phyloP scores from a whole-genome alignment of 1,139 yeast species.

The Candida dubliniensis region DNA sequence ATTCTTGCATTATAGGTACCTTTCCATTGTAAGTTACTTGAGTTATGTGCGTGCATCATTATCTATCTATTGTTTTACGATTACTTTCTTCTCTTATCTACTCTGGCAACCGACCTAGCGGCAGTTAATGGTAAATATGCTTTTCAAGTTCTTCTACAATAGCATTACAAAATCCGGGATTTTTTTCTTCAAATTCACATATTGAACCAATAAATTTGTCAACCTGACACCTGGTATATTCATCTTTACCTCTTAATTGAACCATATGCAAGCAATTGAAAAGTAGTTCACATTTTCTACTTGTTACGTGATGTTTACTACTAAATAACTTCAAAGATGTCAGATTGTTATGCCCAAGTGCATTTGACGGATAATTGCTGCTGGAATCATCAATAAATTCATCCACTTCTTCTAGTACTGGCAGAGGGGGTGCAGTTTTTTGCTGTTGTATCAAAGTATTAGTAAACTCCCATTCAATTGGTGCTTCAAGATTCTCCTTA shows the following conservation, averaged over 20 bases:
- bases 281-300: conserved; percentile 15
- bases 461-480: conserved; percentile 13
- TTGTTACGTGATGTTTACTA: not conserved
- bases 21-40: too few species aligned
- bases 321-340: not conserved
- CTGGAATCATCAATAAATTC: not conserved
- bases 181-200: conserved; percentile 45
- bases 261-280: conserved; percentile 36
- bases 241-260: conserved; percentile 47
- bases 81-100: too few species aligned
- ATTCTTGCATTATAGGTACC: too few species aligned
- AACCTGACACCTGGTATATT: conserved; percentile 47
- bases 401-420: not conserved
- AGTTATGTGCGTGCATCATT: too few species aligned
- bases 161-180: conserved; percentile 65
- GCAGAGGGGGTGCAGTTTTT: not conserved
- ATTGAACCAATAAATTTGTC: conserved; percentile 38
- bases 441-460: conserved; percentile 5
- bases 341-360: not conserved
- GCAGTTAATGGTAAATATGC: not conserved
- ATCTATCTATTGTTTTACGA: too few species aligned
- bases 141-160: conserved; percentile 53
- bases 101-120: too few species aligned
- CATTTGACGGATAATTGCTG: not conserved
- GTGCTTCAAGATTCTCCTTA: not conserved